phyloP scores from a whole-genome alignment of 345 rosid genomes.

The Atalantia buxifolia region DNA sequence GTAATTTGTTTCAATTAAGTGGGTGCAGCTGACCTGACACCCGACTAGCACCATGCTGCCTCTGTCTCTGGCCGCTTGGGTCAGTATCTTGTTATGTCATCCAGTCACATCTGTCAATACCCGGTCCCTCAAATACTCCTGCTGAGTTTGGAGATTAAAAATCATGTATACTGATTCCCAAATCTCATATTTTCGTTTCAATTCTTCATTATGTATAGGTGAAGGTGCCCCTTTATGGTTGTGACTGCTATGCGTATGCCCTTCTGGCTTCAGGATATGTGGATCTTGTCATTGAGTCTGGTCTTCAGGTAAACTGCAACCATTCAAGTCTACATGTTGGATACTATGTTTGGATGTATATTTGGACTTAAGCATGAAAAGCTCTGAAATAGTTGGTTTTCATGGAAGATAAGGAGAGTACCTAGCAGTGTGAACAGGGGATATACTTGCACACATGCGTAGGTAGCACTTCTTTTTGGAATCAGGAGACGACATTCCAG shows the following conservation, averaged over 20 bases:
- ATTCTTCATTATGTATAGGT: conserved; percentile 44
- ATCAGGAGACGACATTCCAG: background rate
- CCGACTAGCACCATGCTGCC: too few relatives aligned
- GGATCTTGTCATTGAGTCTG: conserved; percentile 93
- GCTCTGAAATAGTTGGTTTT: background rate
- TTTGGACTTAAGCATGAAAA: background rate
- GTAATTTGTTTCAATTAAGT: too few relatives aligned
- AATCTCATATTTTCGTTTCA: background rate
- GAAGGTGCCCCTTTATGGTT: conserved; percentile 86
- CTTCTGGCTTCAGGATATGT: conserved; percentile 93
- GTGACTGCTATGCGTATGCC: conserved; percentile 98
- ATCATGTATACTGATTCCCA: background rate
- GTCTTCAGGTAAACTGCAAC: conserved; percentile 61
- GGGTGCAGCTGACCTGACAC: too few relatives aligned
- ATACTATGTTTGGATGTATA: background rate
- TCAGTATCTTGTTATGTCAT: background rate
- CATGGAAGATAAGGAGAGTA: background rate
- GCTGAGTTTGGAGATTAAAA: background rate
- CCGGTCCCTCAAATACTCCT: background rate
- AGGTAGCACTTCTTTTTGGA: background rate
- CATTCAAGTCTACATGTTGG: background rate
- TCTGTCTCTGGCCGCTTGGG: too few relatives aligned
- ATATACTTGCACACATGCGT: background rate
- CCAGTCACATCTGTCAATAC: background rate
- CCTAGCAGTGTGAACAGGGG: background rate